A percentile compares a stretch with the other conserved stretches of the same genome.
Conservation (phyloP, 2,329 filamentous ascomycete species). For the Aspergillus fijiensis region DNA sequence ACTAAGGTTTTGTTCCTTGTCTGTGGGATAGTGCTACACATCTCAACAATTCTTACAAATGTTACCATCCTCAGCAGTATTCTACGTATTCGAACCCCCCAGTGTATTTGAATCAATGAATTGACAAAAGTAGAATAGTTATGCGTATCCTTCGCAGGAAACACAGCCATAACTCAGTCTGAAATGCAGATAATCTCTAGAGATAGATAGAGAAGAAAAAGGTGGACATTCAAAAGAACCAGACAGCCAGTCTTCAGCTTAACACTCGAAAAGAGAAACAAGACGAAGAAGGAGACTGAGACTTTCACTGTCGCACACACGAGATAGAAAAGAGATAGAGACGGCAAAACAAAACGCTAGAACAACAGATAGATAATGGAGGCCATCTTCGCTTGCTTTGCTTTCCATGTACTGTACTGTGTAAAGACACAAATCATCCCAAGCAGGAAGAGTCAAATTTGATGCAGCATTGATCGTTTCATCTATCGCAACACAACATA, state of each 20-base stretch:
- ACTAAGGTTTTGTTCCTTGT: background rate
- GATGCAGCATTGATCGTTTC: conserved; percentile 13
- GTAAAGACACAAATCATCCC: conserved; percentile 8
- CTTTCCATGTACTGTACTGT: background rate
- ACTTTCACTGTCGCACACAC: conserved; percentile 10
- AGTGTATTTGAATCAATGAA: background rate
- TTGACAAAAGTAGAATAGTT: conserved; percentile 4
- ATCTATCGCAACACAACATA: conserved; percentile 15
- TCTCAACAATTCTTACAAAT: too few relatives aligned
- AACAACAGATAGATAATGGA: background rate
- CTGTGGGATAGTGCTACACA: background rate
- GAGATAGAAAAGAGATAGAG: conserved; percentile 3
- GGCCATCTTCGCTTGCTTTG: background rate
- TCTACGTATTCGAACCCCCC: too few relatives aligned
- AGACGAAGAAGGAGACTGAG: conserved; percentile 9
- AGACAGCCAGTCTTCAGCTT: background rate
- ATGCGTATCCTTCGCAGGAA: too few relatives aligned
- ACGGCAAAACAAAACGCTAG: conserved; percentile 1
- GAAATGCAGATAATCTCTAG: background rate
- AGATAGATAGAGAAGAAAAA: conserved; percentile 8
- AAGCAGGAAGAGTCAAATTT: conserved; percentile 8
- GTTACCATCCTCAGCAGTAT: too few relatives aligned
- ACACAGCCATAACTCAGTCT: too few relatives aligned
- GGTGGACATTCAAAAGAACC: background rate
- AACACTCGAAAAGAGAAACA: conserved; percentile 11